These are phyloP conservation scores for Ogataea pignaliae DNA, from an alignment of 805 yeast species.

Conservation along the genomic window DNA sequence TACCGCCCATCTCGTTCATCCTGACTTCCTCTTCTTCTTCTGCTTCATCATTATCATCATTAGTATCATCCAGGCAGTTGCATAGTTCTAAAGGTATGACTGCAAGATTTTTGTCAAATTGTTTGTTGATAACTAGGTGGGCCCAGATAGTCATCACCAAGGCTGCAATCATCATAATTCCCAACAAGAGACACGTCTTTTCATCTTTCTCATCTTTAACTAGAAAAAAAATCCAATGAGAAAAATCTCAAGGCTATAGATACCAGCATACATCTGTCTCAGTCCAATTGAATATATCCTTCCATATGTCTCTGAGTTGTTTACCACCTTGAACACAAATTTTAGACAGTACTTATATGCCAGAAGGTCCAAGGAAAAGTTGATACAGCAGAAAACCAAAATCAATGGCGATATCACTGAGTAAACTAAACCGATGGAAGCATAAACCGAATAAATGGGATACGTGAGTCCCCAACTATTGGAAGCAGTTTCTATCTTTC, in stretches of 20 bases:
- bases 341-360: conserved; percentile 69
- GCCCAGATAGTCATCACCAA: conserved; percentile 51
- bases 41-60: neutral
- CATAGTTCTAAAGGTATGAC: conserved; percentile 34
- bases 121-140: conserved; percentile 47
- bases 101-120: conserved; percentile 34
- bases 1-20: conserved; percentile 1
- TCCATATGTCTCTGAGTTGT: conserved; percentile 64
- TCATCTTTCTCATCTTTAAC: conserved; percentile 47
- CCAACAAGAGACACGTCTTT: conserved; percentile 43
- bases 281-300: conserved; percentile 68
- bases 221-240: conserved; percentile 71
- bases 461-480: conserved; percentile 75
- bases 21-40: conserved; percentile 2
- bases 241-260: conserved; percentile 77
- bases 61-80: conserved; percentile 6
- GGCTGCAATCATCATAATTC: conserved; percentile 44
- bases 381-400: conserved; percentile 51
- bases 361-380: conserved; percentile 52
- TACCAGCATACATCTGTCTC: conserved; percentile 72
- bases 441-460: conserved; percentile 73
- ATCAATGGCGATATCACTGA: conserved; percentile 78
- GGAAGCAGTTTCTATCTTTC: conserved; percentile 40
- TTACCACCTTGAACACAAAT: conserved; percentile 47
- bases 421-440: conserved; percentile 73